Evolutionary conservation across 2,329 filamentous ascomycete species (phyloP).

Genomic region (Colletotrichum falcatum): DNA sequence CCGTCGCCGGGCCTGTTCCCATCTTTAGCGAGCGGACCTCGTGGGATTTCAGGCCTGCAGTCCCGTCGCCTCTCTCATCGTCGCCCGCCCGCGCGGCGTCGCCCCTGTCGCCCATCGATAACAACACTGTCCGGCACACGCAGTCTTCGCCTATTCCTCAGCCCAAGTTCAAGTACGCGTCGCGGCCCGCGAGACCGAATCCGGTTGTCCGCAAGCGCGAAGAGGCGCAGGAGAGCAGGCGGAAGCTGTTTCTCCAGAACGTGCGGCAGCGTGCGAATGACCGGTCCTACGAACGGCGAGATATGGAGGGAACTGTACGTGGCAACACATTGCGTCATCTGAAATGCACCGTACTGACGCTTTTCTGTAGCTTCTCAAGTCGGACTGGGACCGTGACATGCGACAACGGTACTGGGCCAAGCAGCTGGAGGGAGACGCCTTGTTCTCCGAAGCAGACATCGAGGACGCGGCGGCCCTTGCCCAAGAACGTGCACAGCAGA

Average conservation of each 20-base stretch:
- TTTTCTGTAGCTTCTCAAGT: slow-evolving; percentile 49
- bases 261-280: slow-evolving; percentile 72
- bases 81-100: slow-evolving; percentile 68
- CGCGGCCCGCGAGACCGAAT: slow-evolving; percentile 70
- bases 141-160: slow-evolving; percentile 60
- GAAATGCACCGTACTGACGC: neutral
- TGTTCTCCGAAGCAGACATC: slow-evolving; percentile 63
- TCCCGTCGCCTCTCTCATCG: slow-evolving; percentile 69
- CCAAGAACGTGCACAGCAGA: slow-evolving; percentile 43
- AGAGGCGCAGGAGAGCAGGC: slow-evolving; percentile 71
- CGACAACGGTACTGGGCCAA: slow-evolving; percentile 49
- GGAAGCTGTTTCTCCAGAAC: slow-evolving; percentile 76
- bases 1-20: slow-evolving; percentile 54
- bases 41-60: slow-evolving; percentile 60
- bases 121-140: slow-evolving; percentile 56
- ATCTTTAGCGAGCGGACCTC: slow-evolving; percentile 55
- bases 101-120: slow-evolving; percentile 57
- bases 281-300: slow-evolving; percentile 68
- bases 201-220: slow-evolving; percentile 72
- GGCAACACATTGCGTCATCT: neutral
- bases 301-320: slow-evolving; percentile 70
- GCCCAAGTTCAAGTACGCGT: slow-evolving; percentile 62
- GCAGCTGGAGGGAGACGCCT: slow-evolving; percentile 53
- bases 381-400: slow-evolving; percentile 52
- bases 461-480: slow-evolving; percentile 60